These are phyloP conservation scores for Vigna mungo DNA, from an alignment of 306 rosid genomes.

Conservation along the genomic window DNA sequence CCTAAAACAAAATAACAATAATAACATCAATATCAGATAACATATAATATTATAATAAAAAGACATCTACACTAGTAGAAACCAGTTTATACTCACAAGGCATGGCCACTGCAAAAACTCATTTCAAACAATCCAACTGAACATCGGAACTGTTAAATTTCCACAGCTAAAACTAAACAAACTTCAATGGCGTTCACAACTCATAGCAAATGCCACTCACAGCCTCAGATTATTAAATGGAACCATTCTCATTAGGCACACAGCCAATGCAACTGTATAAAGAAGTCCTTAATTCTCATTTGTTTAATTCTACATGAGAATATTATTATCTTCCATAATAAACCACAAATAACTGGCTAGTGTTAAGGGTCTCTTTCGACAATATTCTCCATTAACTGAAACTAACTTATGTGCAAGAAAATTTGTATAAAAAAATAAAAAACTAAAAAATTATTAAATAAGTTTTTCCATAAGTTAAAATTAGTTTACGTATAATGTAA, in stretches of 20 bases:
- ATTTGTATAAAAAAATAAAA: no score
- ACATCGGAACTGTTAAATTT: conserved; percentile 13
- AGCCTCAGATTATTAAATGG: conserved; percentile 7
- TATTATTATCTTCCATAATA: not conserved
- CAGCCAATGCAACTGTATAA: conserved; percentile 6
- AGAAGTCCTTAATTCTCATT: not conserved
- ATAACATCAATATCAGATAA: conserved; percentile 32
- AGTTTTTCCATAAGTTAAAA: no score
- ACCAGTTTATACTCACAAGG: conserved; percentile 7
- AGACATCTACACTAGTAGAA: not conserved
- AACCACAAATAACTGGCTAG: not conserved
- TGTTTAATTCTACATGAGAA: not conserved
- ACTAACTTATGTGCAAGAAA: no score
- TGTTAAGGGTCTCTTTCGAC: not conserved
- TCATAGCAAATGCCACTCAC: conserved; percentile 2
- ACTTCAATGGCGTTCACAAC: not conserved
- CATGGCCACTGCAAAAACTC: conserved; percentile 3
- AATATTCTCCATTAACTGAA: no score
- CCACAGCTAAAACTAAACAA: conserved; percentile 28
- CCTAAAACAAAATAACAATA: conserved; percentile 52
- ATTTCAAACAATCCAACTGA: conserved; percentile 29
- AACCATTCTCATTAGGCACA: conserved; percentile 8
- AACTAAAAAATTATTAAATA: no score
- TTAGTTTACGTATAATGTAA: no score
- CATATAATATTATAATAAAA: not conserved